Evolutionary conservation across 768 basidiomycete genomes (phyloP).

Genomic region (Hydnum rufescens): DNA sequence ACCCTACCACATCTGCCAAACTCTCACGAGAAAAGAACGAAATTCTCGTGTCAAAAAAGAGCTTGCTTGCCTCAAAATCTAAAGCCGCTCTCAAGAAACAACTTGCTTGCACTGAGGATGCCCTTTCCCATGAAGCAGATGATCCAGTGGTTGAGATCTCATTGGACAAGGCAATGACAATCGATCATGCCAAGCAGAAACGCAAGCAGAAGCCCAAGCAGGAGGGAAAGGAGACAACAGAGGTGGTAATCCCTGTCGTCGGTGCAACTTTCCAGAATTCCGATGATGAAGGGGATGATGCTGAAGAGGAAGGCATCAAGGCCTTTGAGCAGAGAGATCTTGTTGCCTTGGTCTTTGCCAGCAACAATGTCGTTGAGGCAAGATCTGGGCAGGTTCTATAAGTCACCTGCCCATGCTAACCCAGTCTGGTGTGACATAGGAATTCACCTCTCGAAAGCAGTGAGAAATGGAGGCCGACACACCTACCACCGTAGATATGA

Average conservation of each 20-base stretch:
- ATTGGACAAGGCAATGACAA: constrained; percentile 20
- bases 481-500: constrained; percentile 70
- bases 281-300: constrained; percentile 51
- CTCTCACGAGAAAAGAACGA: constrained; percentile 53
- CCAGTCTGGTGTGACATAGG: constrained; percentile 32
- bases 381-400: constrained; percentile 12
- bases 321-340: constrained; percentile 84
- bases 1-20: constrained; percentile 21
- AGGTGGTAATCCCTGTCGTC: constrained; percentile 11
- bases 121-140: constrained; percentile 37
- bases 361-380: constrained; percentile 87
- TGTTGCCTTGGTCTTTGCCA: constrained; percentile 88
- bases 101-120: constrained; percentile 33
- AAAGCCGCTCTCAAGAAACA: constrained; percentile 58
- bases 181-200: constrained; percentile 13
- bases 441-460: constrained; percentile 69
- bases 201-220: neutral
- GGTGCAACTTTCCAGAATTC: constrained; percentile 28
- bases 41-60: constrained; percentile 47
- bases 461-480: constrained; percentile 74
- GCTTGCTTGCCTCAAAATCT: constrained; percentile 38
- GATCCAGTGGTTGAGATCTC: constrained; percentile 71
- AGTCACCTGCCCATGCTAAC: constrained; percentile 1
- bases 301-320: constrained; percentile 17
- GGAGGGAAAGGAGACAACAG: neutral